Base-by-base conservation (phyloP, 148 eudicot species). In the Diospyros kaki region DNA sequence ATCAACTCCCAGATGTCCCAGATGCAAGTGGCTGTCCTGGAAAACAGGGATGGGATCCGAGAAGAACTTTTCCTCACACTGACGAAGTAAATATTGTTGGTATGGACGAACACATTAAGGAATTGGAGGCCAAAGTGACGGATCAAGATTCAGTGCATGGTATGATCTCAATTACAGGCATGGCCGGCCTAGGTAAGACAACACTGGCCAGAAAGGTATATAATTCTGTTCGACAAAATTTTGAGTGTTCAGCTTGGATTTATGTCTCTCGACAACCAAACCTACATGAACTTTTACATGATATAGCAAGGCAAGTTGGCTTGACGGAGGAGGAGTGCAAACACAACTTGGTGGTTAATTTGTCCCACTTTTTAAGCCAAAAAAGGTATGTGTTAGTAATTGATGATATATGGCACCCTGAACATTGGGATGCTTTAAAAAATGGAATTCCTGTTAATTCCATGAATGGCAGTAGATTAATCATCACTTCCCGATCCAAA, bases 261-360 rank as follows among this genome's bases (percentile, higher is more conserved):
- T 66, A 41, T 18, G 77, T 75, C 46, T 75, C 77, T 54, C 53
- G 58, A 2, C 44, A 66, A 17, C 65, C 77, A 5, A 66, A n/a
- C 4, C 4, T 1, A 45, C 4, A 3, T 17, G 65, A 75, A 11
- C 48, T 75, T 55, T 12, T 66, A 43, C 64, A 4, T 2, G 72
- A 75, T 28, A 51, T 75, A 65, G 77, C 77, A 42, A 66, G 14
- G 44, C 77, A 75, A 56, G 72, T 66, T 13, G 72, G 77, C 45
- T 68, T 75, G 41, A 40, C 9, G 6, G 18, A 66, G 51, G 64
- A 56, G 9, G 28, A 66, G 15, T 17, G 61, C 59, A 43, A 56
- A 43, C 18, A 55, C 7, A 54, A 75, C 3, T 17, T 75, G 51
- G 56, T 55, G n/a, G 9, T 2, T n/a, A 55, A 66, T 63, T 52